A percentile compares a stretch with the other conserved stretches of the same genome.
Conservation (phyloP, 164 flowering plant species). For the Dillenia turbinata region DNA sequence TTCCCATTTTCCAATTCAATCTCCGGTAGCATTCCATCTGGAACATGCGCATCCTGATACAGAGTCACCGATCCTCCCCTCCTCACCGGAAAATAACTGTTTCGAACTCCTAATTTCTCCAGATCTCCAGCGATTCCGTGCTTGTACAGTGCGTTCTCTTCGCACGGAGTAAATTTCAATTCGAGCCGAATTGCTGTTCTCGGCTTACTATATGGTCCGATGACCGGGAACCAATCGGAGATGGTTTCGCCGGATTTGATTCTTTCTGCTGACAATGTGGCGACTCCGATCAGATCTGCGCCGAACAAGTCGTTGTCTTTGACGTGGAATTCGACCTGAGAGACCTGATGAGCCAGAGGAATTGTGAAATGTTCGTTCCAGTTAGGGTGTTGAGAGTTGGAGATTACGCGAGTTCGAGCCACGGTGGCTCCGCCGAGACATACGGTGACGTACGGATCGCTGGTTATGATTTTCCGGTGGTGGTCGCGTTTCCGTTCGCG, state of each 20-base stretch:
- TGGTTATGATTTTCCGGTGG: slow-evolving; percentile 49
- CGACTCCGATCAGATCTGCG: slow-evolving; percentile 56
- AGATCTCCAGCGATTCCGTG: slow-evolving; percentile 23
- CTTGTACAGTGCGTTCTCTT: slow-evolving; percentile 22
- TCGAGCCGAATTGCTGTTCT: slow-evolving; percentile 34
- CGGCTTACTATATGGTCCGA: slow-evolving; percentile 38
- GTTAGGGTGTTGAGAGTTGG: slow-evolving; percentile 48
- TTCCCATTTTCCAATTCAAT: slow-evolving; percentile 43
- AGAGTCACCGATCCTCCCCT: slow-evolving; percentile 56
- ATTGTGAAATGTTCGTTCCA: slow-evolving; percentile 60
- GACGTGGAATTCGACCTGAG: slow-evolving; percentile 46
- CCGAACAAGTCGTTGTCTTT: slow-evolving; percentile 70
- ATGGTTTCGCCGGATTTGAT: slow-evolving; percentile 36
- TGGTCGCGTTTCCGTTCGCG: not conserved
- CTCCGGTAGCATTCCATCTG: slow-evolving; percentile 34
- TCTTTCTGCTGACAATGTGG: slow-evolving; percentile 25
- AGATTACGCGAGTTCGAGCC: slow-evolving; percentile 66
- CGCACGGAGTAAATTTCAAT: slow-evolving; percentile 39
- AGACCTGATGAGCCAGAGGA: slow-evolving; percentile 58
- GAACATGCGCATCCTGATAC: slow-evolving; percentile 74
- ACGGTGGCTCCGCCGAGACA: slow-evolving; percentile 56
- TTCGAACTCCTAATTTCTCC: slow-evolving; percentile 19
- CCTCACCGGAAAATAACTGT: slow-evolving; percentile 56
- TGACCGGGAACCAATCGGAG: slow-evolving; percentile 49
- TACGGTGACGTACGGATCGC: slow-evolving; percentile 70